Evolutionary conservation across 1,284 basidiomycete species (phyloP), one percentile per base, ranked within the genome.

Genomic region (Fomitopsis betulina): DNA sequence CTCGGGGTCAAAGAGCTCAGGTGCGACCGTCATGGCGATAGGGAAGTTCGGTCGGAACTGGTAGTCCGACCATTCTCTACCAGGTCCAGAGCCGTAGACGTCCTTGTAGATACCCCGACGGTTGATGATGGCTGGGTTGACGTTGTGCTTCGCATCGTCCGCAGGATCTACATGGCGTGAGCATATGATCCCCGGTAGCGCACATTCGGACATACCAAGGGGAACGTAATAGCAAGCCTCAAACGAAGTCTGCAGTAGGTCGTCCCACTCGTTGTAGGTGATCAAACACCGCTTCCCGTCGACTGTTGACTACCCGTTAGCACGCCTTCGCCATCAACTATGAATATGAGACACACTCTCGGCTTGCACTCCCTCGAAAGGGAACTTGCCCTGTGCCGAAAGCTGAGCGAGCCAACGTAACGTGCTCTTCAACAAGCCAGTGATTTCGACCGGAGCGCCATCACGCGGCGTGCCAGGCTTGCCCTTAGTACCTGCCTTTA

Each of bases 101-200:
- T 99, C 96, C 79, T 99, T 99, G 82, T 99, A 99, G 72, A 98
- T 96, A 5, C 96, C 96, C 52, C 96, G 83, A 25, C 94, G 89
- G 72, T 95, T 93, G 63, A 98, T 80, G 35, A 98, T 75, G 32
- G 70, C 78, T 1, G 91, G 64, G 68, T 94, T 80, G 62, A 98
- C 72, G 57, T 81, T 79, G 75, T 94, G 95, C 39, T 85, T 76
- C 8, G 68, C 63, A 69, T 99, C 96, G 25, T 93, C 83, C 10
- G 77, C 69, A 0, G 89, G 79, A 69, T 96, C 91, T 75, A 51
- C 12, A 35, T 25, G 21, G 13, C 30, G 25, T 47, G 25, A 21
- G 7, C 15, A 27, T 32, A 47, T 37, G 19, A 33, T 21, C 8
- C n/a, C 53, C 7, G 23, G 35, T 23, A 21, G 30, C 13, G 15